These are phyloP conservation scores for Globisporangium splendens DNA, from an alignment of 352 stramenopile species.

Conservation along the genomic window DNA sequence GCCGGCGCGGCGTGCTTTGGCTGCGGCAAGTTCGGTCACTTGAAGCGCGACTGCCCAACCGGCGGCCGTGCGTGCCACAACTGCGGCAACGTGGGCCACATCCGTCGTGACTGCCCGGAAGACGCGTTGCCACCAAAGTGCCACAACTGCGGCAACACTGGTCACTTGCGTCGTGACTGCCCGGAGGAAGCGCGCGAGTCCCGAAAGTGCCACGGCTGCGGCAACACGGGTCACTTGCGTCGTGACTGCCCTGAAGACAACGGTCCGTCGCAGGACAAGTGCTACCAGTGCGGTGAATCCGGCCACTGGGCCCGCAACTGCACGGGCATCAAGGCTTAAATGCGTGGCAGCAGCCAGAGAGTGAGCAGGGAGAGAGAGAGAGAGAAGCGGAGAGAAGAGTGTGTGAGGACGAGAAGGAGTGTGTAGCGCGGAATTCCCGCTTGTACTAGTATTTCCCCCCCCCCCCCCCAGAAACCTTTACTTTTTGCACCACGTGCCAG, in stretches of 20 bases:
- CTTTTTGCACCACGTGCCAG: constrained; percentile 14
- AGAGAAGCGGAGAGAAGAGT: constrained; percentile 35
- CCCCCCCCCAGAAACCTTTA: constrained; percentile 35
- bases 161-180: constrained; percentile 73
- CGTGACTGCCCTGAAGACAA: constrained; percentile 81
- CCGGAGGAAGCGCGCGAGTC: constrained; percentile 60
- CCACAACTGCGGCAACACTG: constrained; percentile 73
- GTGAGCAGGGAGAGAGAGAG: constrained; percentile 39
- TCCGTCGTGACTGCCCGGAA: constrained; percentile 77
- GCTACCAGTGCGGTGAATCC: constrained; percentile 76
- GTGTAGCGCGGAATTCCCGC: constrained; percentile 35
- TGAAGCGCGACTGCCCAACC: constrained; percentile 80
- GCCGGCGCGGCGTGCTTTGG: constrained; percentile 60
- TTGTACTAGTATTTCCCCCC: constrained; percentile 64
- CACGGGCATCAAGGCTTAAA: constrained; percentile 52
- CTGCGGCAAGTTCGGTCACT: constrained; percentile 75
- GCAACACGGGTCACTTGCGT: constrained; percentile 62
- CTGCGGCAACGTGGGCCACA: constrained; percentile 73
- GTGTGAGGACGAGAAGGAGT: constrained; percentile 21
- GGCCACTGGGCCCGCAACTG: constrained; percentile 83
- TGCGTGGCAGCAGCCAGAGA: constrained; percentile 26
- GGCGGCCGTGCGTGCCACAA: constrained; percentile 76
- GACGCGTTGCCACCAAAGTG: constrained; percentile 71
- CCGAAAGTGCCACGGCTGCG: constrained; percentile 78
- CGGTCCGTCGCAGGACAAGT: constrained; percentile 67